Evolutionary conservation across 1,284 basidiomycete genomes (phyloP).

Genomic region (Cryptococcus jaspeensis): DNA sequence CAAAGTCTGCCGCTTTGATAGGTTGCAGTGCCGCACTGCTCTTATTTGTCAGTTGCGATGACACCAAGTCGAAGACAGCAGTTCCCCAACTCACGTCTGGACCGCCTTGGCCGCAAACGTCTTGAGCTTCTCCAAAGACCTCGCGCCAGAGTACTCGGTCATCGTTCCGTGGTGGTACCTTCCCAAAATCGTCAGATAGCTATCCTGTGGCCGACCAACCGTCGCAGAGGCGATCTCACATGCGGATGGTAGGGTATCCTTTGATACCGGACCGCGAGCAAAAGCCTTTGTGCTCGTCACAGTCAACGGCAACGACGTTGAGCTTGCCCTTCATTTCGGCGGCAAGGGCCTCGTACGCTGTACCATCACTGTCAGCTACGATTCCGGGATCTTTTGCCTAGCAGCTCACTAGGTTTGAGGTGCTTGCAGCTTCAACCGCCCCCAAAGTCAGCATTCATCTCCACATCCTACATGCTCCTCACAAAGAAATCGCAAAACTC

Average conservation of each 20-base stretch:
- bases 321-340: slow-evolving; percentile 64
- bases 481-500: slow-evolving; percentile 16
- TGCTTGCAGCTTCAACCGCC: slow-evolving; percentile 65
- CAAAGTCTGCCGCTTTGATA: slow-evolving; percentile 57
- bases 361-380: not conserved
- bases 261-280: slow-evolving; percentile 66
- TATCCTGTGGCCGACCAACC: not conserved
- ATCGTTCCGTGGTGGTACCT: slow-evolving; percentile 55
- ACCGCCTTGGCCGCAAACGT: slow-evolving; percentile 70
- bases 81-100: slow-evolving; percentile 57
- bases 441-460: slow-evolving; percentile 3
- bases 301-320: slow-evolving; percentile 79
- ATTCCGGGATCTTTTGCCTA: too few relatives aligned
- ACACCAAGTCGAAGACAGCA: not conserved
- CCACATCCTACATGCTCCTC: slow-evolving; percentile 2
- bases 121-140: slow-evolving; percentile 64
- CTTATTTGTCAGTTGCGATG: not conserved
- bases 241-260: slow-evolving; percentile 77
- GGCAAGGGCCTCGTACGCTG: slow-evolving; percentile 70
- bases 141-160: slow-evolving; percentile 38
- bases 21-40: slow-evolving; percentile 54
- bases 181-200: not conserved
- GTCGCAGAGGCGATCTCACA: slow-evolving; percentile 59
- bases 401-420: slow-evolving; percentile 65
- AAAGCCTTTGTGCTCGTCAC: slow-evolving; percentile 66